These are phyloP conservation scores for Cutaneotrichosporon cyanovorans DNA, from an alignment of 1,284 basidiomycete genomes.

Conservation along the genomic window DNA sequence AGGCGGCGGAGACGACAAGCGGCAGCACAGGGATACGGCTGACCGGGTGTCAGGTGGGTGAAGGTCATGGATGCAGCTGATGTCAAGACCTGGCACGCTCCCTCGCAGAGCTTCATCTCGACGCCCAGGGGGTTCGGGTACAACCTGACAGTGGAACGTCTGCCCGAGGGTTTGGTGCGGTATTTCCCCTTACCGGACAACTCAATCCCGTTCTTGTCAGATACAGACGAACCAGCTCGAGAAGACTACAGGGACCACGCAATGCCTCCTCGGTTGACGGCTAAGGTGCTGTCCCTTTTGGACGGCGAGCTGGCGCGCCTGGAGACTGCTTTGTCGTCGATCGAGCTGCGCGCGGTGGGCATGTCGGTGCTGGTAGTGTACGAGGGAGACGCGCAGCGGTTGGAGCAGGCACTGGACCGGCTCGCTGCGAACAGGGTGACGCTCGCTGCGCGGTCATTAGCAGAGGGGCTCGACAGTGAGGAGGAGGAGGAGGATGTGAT, in stretches of 20 bases:
- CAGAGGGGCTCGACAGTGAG: slow-evolving; percentile 35
- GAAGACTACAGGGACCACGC: slow-evolving; percentile 26
- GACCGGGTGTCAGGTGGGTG: slow-evolving; percentile 78
- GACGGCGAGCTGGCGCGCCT: slow-evolving; percentile 54
- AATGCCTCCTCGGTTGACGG: slow-evolving; percentile 55
- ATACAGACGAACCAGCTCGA: background rate
- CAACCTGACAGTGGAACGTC: slow-evolving; percentile 58
- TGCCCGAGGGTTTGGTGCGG: slow-evolving; percentile 63
- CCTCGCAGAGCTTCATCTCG: slow-evolving; percentile 51
- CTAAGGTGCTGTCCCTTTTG: slow-evolving; percentile 52
- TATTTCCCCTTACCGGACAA: slow-evolving; percentile 61
- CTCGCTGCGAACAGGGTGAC: slow-evolving; percentile 41
- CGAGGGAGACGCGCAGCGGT: slow-evolving; percentile 58
- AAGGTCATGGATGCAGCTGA: background rate
- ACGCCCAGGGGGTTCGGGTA: slow-evolving; percentile 77
- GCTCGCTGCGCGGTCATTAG: slow-evolving; percentile 3
- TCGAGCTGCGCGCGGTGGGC: slow-evolving; percentile 75
- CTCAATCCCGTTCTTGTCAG: background rate
- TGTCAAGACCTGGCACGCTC: slow-evolving; percentile 63
- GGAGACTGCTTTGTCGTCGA: slow-evolving; percentile 49
- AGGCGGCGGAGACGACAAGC: slow-evolving; percentile 65
- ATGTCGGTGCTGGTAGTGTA: slow-evolving; percentile 74
- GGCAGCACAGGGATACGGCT: slow-evolving; percentile 67
- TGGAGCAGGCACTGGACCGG: slow-evolving; percentile 47
- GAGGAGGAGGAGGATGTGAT: slow-evolving; percentile 20